Evolutionary conservation across 2,329 filamentous ascomycete species (phyloP), one percentile per base, ranked within the genome.

Genomic region (Lachnellula arida): DNA sequence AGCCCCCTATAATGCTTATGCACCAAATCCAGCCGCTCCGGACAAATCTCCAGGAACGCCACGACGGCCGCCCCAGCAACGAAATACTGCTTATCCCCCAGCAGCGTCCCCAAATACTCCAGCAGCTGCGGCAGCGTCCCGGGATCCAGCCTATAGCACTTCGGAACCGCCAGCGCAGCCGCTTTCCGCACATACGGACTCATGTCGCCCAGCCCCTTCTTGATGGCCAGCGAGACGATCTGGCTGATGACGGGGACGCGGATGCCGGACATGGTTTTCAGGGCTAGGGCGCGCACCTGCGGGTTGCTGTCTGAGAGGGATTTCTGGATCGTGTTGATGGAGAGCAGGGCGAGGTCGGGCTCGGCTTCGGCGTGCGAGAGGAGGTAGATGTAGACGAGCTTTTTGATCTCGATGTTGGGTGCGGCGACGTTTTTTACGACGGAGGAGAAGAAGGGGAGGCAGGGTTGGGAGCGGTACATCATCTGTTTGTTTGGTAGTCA

Each of bases 321-420:
- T 74, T 97, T 97, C 70, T 99, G 94, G 65, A 99, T 97, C 6
- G 94, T 96, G 74, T 99, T 99, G 81, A 99, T 97, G 57, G 92
- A 96, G 46, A 99, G 81, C 39, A 99, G 81, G 19, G 94, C 92
- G 46, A 97, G 88, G 73, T 99, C 94, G 56, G 93, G 94, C 69
- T 97, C 94, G 61, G 91, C 85, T 72, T 97, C 94, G 71, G 94
- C 94, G 80, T 99, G 92, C 71, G 95, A 90, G 58, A 97, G 87
- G 60, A 99, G 85, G 74, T 97, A 99, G 71, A 97, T 96, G 78
- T 99, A 99, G 60, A 99, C 94, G 54, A 99, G 85, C 73, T 97
- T 97, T 75, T 97, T 95, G 73, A 97, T 92, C 68, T 96, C 91
- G 66, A 97, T 81, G 67, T 91, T 96, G 14, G 92, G 88, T 39